Percentiles rank a stretch among this genome's conserved stretches.
phyloP scores from a whole-genome alignment of 2,329 filamentous ascomycete genomes.

The Curvularia sp. region DNA sequence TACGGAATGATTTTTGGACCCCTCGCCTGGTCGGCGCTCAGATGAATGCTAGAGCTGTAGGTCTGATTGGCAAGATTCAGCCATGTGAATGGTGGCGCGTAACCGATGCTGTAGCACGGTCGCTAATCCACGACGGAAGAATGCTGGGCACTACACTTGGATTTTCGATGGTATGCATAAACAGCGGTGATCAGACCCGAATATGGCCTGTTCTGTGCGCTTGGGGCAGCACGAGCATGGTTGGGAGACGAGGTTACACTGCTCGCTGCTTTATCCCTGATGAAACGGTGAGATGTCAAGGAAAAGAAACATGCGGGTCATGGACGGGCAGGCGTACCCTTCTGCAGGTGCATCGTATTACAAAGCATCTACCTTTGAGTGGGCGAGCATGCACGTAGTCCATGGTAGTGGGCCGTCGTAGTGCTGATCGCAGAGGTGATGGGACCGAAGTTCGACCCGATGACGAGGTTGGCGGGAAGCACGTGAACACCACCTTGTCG shows the following conservation, averaged over 20 bases:
- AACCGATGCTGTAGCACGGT: conserved; percentile 1
- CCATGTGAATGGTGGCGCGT: conserved; percentile 21
- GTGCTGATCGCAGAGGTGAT: not conserved
- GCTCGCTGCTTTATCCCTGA: conserved; percentile 2
- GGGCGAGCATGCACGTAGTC: not conserved
- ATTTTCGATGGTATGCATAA: conserved; percentile 10
- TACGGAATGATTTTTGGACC: conserved; percentile 13
- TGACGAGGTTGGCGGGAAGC: conserved; percentile 3
- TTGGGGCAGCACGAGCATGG: not conserved
- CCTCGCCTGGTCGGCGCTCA: conserved; percentile 14
- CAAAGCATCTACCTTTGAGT: conserved; percentile 1
- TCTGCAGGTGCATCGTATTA: conserved; percentile 1
- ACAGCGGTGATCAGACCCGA: conserved; percentile 10
- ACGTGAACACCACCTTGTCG: conserved; percentile 3
- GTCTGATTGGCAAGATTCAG: conserved; percentile 27
- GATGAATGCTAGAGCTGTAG: conserved; percentile 13
- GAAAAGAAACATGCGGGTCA: conserved; percentile 6
- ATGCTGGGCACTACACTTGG: conserved; percentile 15
- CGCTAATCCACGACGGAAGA: conserved; percentile 21
- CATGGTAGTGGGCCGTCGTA: not conserved
- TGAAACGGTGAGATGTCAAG: conserved; percentile 5
- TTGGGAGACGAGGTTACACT: conserved; percentile 5
- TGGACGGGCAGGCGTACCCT: not conserved
- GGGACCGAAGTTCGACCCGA: not conserved
- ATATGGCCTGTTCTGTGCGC: conserved; percentile 1